Base-by-base conservation (phyloP, 495 filamentous ascomycete genomes). In the Hypomontagnella submonticulosa region DNA sequence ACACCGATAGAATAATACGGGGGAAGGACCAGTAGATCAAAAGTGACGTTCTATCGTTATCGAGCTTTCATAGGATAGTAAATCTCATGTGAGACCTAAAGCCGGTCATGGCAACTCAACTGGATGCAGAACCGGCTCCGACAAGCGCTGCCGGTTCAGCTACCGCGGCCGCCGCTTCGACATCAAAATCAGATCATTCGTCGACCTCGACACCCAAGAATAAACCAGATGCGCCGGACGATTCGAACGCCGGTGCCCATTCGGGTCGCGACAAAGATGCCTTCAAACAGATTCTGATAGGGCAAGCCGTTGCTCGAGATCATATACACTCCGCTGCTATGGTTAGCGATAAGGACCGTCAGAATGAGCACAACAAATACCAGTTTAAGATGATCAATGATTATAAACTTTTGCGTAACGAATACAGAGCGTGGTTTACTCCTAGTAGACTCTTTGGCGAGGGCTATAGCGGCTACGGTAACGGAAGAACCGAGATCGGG, bases 391-490 rank as follows among this genome's bases (percentile, higher is more conserved):
- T 75, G 69, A 73, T 76, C 41, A 73, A 74, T 27, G 80, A 84
- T 33, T 86, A 85, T 81, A 84, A 72, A 72, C 79, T 75, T 40
- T 80, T 78, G 67, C 77, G 74, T 73, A 82, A 65, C 71, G 84
- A 77, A 37, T 79, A 78, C 57, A 73, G 77, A 46, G 71, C 66
- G 46, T 83, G 67, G 71, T 81, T 79, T 37, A 76, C 75, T 32
- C 78, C 83, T 1, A 75, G 76, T 41, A 71, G 70, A 13, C 75
- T 87, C 56, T 84, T 79, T 71, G 95, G 95, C 38, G 81, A 88
- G 56, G 95, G 95, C 50, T 99, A 96, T 73, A 87, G 83, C 71
- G 96, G 93, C 38, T 96, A 91, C 74, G 95, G 92, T 36, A 99
- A 97, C 74, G 86, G 88, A 23, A 82, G 81, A 57, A 97, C 92